Conservation (phyloP, 371 early-diverging fungal species). For the Syncephalis fuscata region DNA sequence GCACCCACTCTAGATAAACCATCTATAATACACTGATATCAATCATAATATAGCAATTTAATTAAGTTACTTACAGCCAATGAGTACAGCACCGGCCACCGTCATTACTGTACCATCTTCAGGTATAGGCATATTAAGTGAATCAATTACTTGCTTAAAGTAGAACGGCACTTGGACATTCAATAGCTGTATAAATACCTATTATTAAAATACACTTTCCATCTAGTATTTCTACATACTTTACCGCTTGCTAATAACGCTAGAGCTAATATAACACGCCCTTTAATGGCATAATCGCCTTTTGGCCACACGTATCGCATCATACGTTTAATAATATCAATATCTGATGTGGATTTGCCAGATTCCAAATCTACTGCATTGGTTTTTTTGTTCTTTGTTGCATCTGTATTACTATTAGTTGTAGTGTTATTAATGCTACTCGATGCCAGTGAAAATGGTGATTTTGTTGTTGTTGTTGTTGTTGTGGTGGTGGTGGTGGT, state of each 20-base stretch:
- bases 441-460: too few species aligned
- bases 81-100: constrained; percentile 67
- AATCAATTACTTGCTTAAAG: constrained; percentile 84
- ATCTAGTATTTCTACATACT: constrained; percentile 36
- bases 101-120: constrained; percentile 42
- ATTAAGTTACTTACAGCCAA: constrained; percentile 59
- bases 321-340: constrained; percentile 52
- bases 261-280: constrained; percentile 73
- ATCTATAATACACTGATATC: constrained; percentile 19
- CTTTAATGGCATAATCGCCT: constrained; percentile 52
- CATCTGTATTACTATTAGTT: too few species aligned
- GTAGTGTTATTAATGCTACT: too few species aligned
- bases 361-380: too few species aligned
- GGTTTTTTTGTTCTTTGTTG: too few species aligned
- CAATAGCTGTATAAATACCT: constrained; percentile 59
- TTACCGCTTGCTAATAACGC: constrained; percentile 66
- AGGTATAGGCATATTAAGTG: constrained; percentile 27
- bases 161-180: constrained; percentile 90
- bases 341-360: too few species aligned
- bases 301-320: constrained; percentile 83
- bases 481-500: too few species aligned
- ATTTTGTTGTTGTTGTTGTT: too few species aligned
- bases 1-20: constrained; percentile 81
- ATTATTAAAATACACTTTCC: constrained; percentile 75
- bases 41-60: too few species aligned